Base-by-base conservation (phyloP, 768 basidiomycete species). In the Phanerodontia chrysosporium region DNA sequence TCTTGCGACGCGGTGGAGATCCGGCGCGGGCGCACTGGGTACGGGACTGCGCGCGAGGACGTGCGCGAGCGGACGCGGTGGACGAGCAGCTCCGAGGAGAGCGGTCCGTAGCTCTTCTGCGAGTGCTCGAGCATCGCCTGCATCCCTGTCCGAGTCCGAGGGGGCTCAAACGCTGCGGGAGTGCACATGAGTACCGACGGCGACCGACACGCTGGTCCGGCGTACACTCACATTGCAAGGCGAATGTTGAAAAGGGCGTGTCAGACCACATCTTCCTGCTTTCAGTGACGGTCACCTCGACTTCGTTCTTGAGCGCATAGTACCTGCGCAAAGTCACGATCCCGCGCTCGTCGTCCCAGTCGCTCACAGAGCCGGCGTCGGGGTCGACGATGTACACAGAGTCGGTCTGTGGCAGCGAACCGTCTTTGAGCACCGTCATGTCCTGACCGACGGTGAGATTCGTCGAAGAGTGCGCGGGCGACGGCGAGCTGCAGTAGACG, bases 61-160 rank as follows among this genome's bases (percentile, higher is more conserved):
- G 85, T 89, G 14, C 89, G 80, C 0, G 86, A 87, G 35, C 87
- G 81, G 46, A 79, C 68, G 18, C 86, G 84, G 52, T 77, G 83
- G 25, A 80, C 78, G 6, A 84, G 82, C 21, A 90, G 77, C 51
- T 90, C 88, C 0, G 83, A 84, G 0, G 90, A 85, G n/a, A 92
- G 80, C 5, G 88, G 87, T 0, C 84, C 82, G 53, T 82, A 92
- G 54, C 76, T 87, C 70, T 88, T 78, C 35, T 89, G 74, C 0
- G 89, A 91, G 52, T 90, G 83, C 55, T 89, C 81, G 1, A 92
- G 75, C 57, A 92, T 73, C 0, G 88, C 89, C 63, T 82, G 81
- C 85, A 92, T 91, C 8, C 80, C 85, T 5, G 77, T 75, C 3
- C 81, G 82, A 63, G 89, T 78, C 2, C 72, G 70, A 2, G 89